Base-by-base conservation (phyloP, 2,329 filamentous ascomycete genomes). In the Fusarium xylarioides region DNA sequence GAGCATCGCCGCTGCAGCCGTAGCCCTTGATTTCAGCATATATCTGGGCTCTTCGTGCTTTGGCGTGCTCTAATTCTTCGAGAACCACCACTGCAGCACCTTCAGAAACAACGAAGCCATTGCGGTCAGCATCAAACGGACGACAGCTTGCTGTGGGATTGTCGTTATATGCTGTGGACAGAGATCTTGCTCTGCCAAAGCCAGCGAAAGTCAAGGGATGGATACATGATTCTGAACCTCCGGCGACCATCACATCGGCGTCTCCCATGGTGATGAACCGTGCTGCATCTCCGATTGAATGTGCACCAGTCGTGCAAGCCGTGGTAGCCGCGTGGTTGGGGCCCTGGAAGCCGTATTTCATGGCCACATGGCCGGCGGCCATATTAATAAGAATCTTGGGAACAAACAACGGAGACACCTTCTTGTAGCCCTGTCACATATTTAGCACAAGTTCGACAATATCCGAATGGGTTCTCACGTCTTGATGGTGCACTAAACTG, bases 171-270 rank as follows among this genome's bases (percentile, higher is more conserved):
- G 87, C 88, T 0, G 94, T 97, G 11, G 94, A 92, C 40, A 99
- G 85, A 58, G 95, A 98, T 66, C 95, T 90, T 3, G 95, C 94
- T 70, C 95, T 89, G 30, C 94, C 92, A 79, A 99, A 99, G 11
- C 95, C 96, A 11, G 95, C 94, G 75, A 98, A 92, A 4, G 95
- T 93, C 47, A 99, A 87, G 15, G 96, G 96, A 79, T 99, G 95
- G 63, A 99, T 95, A 81, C 96, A 99, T 1, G 95, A 95, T 82
- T 99, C 96, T 14, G 95, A 91, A 34, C 95, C 95, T 46, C 96
- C 96, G n/a, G 96, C 95, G 14, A 99, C 84, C 95, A 99, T 98
- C 61, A 98, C 92, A 81, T 97, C 89, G 50, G 95, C 95, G 80
- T 98, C 95, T 11, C 95, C 95, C 78, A 91, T 91, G n/a, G 92